phyloP scores from a whole-genome alignment of 192 early-diverging fungal species.

The Coemansia sp. region DNA sequence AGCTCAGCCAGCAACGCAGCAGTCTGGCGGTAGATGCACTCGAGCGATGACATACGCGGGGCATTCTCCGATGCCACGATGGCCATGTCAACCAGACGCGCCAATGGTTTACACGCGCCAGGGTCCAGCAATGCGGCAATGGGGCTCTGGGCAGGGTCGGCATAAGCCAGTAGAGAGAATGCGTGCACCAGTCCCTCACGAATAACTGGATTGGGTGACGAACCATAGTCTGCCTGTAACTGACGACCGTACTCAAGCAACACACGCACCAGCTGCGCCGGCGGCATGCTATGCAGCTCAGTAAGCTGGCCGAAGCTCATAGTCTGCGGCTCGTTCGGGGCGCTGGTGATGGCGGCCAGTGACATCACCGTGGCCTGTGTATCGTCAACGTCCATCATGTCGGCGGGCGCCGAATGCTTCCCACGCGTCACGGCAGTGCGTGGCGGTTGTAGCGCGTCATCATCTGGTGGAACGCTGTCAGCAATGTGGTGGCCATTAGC shows the following conservation, averaged over 20 bases:
- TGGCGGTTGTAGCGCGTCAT: constrained; percentile 23
- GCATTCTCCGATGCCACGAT: constrained; percentile 62
- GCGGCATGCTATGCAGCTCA: constrained; percentile 25
- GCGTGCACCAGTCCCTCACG: constrained; percentile 58
- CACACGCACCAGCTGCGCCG: constrained; percentile 38
- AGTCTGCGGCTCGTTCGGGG: constrained; percentile 15
- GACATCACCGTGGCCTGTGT: constrained; percentile 33
- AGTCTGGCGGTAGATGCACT: constrained; percentile 48
- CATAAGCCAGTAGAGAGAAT: constrained; percentile 73
- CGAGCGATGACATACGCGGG: constrained; percentile 60
- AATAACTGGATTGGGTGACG: constrained; percentile 41
- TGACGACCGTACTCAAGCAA: constrained; percentile 57
- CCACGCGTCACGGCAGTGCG: neutral
- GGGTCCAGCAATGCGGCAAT: constrained; percentile 57
- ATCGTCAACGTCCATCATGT: constrained; percentile 59
- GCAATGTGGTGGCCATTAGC: constrained; percentile 38
- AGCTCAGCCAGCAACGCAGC: constrained; percentile 45
- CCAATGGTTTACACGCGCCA: constrained; percentile 58
- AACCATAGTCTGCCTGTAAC: constrained; percentile 58
- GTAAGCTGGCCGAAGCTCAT: constrained; percentile 30
- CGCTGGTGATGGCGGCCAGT: constrained; percentile 36
- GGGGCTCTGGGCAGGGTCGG: constrained; percentile 57
- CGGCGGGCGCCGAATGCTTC: neutral
- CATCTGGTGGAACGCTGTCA: constrained; percentile 35
- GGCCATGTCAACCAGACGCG: constrained; percentile 65